These are phyloP conservation scores for Talaromyces nanjingensis DNA, from an alignment of 495 filamentous ascomycete genomes.

Conservation along the genomic window DNA sequence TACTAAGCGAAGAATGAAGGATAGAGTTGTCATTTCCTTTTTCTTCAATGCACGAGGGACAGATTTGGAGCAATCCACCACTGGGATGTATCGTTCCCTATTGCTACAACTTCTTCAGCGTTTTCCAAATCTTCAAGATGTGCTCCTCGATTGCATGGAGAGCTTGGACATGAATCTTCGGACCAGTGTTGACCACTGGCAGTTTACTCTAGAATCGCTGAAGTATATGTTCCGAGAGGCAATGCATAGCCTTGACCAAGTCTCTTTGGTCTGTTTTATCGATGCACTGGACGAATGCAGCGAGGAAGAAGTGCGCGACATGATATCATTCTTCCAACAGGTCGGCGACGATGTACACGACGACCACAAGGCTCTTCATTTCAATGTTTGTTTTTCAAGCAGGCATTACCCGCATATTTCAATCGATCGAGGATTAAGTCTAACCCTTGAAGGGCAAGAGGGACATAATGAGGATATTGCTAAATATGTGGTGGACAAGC, in stretches of 20 bases:
- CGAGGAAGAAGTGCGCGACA: constrained; percentile 6
- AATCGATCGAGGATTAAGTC: constrained; percentile 6
- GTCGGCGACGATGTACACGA: background rate
- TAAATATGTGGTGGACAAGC: constrained; percentile 11
- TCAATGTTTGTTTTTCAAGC: constrained; percentile 19
- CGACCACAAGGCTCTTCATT: background rate
- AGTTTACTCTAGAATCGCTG: background rate
- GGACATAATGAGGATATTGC: constrained; percentile 16
- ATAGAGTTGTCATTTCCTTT: constrained; percentile 30
- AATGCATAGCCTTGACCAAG: background rate
- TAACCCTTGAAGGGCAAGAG: constrained; percentile 13
- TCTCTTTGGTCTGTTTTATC: constrained; percentile 16
- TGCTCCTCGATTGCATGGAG: constrained; percentile 9
- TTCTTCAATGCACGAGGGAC: constrained; percentile 48
- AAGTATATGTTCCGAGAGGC: background rate
- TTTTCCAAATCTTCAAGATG: constrained; percentile 18
- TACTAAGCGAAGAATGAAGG: constrained; percentile 11
- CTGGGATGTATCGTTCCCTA: constrained; percentile 51
- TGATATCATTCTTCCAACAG: constrained; percentile 11
- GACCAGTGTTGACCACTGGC: background rate
- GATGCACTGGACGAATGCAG: constrained; percentile 37
- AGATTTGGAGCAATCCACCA: constrained; percentile 40
- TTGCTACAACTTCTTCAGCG: constrained; percentile 25
- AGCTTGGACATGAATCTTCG: too few species aligned
- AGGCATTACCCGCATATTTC: constrained; percentile 21